A percentile compares a stretch with the other conserved stretches of the same genome.
phyloP scores from a whole-genome alignment of 2,329 filamentous ascomycete genomes.

The Cryphonectria parasitica region DNA sequence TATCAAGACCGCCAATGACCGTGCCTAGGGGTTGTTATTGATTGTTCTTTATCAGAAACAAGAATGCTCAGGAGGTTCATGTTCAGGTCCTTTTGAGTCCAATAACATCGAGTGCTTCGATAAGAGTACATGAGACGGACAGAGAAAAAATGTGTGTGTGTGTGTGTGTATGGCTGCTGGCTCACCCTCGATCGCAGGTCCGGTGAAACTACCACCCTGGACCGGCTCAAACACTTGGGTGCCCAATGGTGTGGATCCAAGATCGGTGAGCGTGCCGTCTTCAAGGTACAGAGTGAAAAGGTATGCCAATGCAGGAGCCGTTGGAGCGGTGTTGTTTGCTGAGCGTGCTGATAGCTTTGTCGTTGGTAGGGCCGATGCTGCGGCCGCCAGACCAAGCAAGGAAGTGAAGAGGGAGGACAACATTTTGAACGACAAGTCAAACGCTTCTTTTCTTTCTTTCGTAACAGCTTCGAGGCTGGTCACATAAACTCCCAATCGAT shows the following conservation, averaged over 20 bases:
- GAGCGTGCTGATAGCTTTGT: background rate
- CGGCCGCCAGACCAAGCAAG: background rate
- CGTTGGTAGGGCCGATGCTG: background rate
- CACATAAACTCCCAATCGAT: background rate
- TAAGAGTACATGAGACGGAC: background rate
- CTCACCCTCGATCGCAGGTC: conserved; percentile 39
- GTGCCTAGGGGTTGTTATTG: conserved; percentile 31
- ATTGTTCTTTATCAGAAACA: background rate
- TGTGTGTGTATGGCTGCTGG: too few relatives aligned
- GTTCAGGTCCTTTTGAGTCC: background rate
- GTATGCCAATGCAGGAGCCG: conserved; percentile 23
- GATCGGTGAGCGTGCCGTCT: conserved; percentile 28
- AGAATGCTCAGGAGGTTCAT: background rate
- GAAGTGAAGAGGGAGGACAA: background rate
- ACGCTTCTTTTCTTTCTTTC: background rate
- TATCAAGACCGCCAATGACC: conserved; percentile 41
- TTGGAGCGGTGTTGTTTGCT: background rate
- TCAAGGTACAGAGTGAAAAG: conserved; percentile 38
- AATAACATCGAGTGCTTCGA: too few relatives aligned
- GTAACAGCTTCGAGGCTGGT: background rate
- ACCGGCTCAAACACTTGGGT: conserved; percentile 40
- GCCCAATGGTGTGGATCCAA: conserved; percentile 36
- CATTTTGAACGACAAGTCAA: background rate
- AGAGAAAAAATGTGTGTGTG: background rate
- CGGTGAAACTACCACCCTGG: conserved; percentile 41